Conservation (phyloP, 2,329 filamentous ascomycete species). For the Corinectria fuckeliana region DNA sequence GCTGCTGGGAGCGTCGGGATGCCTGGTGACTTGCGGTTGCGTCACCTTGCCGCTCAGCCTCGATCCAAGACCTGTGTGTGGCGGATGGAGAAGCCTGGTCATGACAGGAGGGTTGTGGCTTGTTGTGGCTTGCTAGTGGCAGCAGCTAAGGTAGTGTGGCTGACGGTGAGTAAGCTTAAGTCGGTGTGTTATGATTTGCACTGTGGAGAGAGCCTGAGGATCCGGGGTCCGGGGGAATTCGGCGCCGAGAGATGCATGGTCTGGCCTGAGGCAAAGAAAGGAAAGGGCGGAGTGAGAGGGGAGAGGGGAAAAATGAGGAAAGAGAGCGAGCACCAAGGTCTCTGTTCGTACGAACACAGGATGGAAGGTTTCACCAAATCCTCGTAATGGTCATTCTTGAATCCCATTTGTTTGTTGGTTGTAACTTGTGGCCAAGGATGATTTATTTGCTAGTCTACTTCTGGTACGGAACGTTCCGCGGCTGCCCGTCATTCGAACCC, state of each 20-base stretch:
- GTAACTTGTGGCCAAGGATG: not conserved
- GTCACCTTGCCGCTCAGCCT: slow-evolving; percentile 31
- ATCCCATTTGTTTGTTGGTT: not conserved
- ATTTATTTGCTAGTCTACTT: not conserved
- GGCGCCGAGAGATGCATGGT: not conserved
- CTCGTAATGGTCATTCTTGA: not conserved
- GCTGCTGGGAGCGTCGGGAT: slow-evolving; percentile 12
- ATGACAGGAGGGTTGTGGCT: slow-evolving; percentile 12
- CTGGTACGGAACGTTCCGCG: slow-evolving; percentile 4
- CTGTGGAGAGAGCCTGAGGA: not conserved
- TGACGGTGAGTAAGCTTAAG: not conserved
- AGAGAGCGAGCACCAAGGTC: too few relatives aligned
- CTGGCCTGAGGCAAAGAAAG: not conserved
- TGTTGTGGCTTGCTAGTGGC: slow-evolving; percentile 2
- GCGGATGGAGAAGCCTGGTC: too few relatives aligned
- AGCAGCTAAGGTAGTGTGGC: slow-evolving; percentile 7
- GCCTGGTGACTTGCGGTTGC: slow-evolving; percentile 9
- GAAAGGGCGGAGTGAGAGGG: not conserved
- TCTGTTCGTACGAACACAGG: too few relatives aligned
- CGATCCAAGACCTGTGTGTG: slow-evolving; percentile 24
- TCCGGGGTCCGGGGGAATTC: not conserved
- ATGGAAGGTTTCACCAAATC: not conserved
- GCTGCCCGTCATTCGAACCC: not conserved
- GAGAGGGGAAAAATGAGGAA: too few relatives aligned
- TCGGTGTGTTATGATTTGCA: not conserved